Evolutionary conservation across 2,329 filamentous ascomycete genomes (phyloP).

Genomic region (Xylaria sp.): DNA sequence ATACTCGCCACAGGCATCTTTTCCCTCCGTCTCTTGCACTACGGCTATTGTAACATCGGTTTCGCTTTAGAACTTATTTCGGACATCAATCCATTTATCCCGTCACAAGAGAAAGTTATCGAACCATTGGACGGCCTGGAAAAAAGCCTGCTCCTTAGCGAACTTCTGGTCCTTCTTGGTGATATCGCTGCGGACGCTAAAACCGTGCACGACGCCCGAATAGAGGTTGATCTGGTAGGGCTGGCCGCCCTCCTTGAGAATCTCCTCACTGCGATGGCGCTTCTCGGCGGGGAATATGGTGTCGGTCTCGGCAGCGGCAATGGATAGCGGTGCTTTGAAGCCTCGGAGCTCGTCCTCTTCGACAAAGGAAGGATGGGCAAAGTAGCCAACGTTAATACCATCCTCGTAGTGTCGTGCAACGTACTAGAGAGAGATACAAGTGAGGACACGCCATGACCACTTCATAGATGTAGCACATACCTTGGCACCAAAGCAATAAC

Average conservation of each 20-base stretch:
- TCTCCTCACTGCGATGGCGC: conserved; percentile 73
- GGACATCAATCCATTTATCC: background rate
- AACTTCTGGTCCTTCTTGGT: conserved; percentile 68
- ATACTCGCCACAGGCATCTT: background rate
- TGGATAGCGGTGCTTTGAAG: conserved; percentile 75
- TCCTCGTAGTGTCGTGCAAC: conserved; percentile 73
- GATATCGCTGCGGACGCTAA: conserved; percentile 75
- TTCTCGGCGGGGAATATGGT: conserved; percentile 72
- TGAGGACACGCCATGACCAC: conserved; percentile 7
- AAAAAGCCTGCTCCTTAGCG: conserved; percentile 84
- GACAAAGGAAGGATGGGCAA: conserved; percentile 83
- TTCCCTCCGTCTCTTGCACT: background rate
- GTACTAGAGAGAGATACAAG: conserved; percentile 60
- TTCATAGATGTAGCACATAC: conserved; percentile 51
- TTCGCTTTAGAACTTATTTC: conserved; percentile 32
- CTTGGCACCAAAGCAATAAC: conserved; percentile 83
- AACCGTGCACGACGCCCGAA: conserved; percentile 78
- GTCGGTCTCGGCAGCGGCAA: conserved; percentile 73
- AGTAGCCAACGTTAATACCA: conserved; percentile 76
- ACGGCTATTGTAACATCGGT: background rate
- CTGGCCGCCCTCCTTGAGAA: conserved; percentile 65
- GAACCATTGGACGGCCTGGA: conserved; percentile 83
- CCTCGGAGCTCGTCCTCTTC: conserved; percentile 72
- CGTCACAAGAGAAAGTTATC: conserved; percentile 54
- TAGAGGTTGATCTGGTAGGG: conserved; percentile 84